These are phyloP conservation scores for Oidiodendron maius DNA, from an alignment of 495 filamentous ascomycete species.

Conservation along the genomic window DNA sequence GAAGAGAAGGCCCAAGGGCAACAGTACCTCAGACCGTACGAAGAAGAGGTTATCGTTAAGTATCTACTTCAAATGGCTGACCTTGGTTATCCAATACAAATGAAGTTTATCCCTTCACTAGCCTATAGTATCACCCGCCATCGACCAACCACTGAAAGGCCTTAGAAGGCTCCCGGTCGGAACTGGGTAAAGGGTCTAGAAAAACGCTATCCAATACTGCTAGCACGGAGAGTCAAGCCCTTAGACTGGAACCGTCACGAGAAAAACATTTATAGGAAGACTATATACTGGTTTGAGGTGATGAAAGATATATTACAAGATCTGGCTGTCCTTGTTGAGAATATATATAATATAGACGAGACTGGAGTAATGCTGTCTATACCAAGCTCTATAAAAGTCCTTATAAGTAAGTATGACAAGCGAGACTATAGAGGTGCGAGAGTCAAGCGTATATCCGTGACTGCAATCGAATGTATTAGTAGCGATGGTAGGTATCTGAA, in stretches of 20 bases:
- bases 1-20: slow-evolving; percentile 24
- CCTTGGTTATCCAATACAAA: slow-evolving; percentile 25
- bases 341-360: slow-evolving; percentile 28
- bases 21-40: slow-evolving; percentile 22
- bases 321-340: slow-evolving; percentile 21
- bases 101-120: slow-evolving; percentile 22
- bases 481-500: slow-evolving; percentile 2
- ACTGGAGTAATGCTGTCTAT: slow-evolving; percentile 30
- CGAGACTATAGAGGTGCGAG: slow-evolving; percentile 25
- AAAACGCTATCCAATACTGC: slow-evolving; percentile 2
- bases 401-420: slow-evolving; percentile 27
- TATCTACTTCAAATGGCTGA: slow-evolving; percentile 26
- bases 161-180: slow-evolving; percentile 3
- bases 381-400: slow-evolving; percentile 30
- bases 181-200: slow-evolving; percentile 3
- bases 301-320: slow-evolving; percentile 21
- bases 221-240: neutral
- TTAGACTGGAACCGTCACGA: slow-evolving; percentile 10
- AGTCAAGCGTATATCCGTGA: slow-evolving; percentile 17
- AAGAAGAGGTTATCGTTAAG: slow-evolving; percentile 26
- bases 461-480: slow-evolving; percentile 8
- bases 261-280: slow-evolving; percentile 10
- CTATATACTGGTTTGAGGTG: no score
- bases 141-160: slow-evolving; percentile 1
- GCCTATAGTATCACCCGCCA: slow-evolving; percentile 11